Conservation (phyloP, 768 basidiomycete genomes). For the Lentinula aciculospora region DNA sequence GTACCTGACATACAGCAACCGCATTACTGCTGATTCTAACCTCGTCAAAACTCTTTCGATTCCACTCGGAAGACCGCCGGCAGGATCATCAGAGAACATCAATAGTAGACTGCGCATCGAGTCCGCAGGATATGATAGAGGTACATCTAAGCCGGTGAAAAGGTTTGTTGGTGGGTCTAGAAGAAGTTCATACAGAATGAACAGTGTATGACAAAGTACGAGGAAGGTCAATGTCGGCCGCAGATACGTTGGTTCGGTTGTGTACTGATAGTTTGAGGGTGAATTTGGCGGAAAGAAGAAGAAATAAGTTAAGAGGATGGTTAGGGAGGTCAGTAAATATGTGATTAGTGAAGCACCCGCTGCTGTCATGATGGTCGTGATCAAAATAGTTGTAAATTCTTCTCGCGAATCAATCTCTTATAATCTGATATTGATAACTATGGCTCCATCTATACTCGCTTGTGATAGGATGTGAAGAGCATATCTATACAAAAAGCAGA, state of each 20-base stretch:
- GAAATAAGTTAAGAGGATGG: conserved; percentile 2
- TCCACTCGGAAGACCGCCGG: conserved; percentile 33
- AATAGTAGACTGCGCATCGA: conserved; percentile 41
- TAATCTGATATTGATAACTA: too few relatives aligned
- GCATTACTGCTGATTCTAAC: conserved; percentile 50
- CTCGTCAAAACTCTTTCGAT: conserved; percentile 49
- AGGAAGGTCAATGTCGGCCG: conserved; percentile 28
- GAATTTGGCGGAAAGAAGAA: conserved; percentile 1
- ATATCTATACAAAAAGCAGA: too few relatives aligned
- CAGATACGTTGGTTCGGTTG: neutral
- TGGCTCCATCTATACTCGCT: too few relatives aligned
- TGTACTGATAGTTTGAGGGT: neutral
- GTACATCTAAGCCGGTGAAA: conserved; percentile 49
- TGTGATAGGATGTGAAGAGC: too few relatives aligned
- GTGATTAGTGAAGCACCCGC: conserved; percentile 4
- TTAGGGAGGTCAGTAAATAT: neutral
- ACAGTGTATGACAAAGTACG: conserved; percentile 46
- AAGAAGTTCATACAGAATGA: conserved; percentile 38
- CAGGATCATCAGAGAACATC: conserved; percentile 32
- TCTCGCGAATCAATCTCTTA: too few relatives aligned
- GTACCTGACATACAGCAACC: conserved; percentile 56
- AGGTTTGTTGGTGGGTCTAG: conserved; percentile 54
- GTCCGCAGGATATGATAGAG: conserved; percentile 50
- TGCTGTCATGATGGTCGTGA: neutral
- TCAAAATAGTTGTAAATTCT: too few relatives aligned